Evolutionary conservation across 306 rosid species (phyloP), one percentile per base, ranked within the genome.

Genomic region (Hippophae tibetana): DNA sequence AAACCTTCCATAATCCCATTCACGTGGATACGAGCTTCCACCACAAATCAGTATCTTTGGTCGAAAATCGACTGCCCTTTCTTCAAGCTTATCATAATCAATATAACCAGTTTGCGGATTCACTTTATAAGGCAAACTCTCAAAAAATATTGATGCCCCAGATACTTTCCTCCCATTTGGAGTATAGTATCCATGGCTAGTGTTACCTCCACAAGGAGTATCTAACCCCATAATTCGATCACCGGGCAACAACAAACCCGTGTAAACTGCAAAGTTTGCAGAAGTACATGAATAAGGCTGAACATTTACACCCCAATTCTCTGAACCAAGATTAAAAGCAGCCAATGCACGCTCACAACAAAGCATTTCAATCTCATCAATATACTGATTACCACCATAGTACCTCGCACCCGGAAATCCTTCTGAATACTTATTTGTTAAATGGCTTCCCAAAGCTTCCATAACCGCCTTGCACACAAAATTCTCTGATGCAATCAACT

Each of bases 21-120:
- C 98, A 42, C 98, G 77, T 59, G 98, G 92, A 62, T 90, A 87
- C 0, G 98, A 87, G 51, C 98, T 87, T 18, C 98, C 98, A 9
- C 98, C 98, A 64, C 95, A 90, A 58, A 90, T 87, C 52, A 90
- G 87, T 78, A 90, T 85, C 81, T 83, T 90, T n/a, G 98, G 98
- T 45, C 98, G 95, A 74, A 85, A 87, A 79, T 90, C 96, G 42
- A 90, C 78, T 7, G 92, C 98, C 74, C 95, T 81, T 60, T 85
- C 98, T 81, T 90, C 98, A 49, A 90, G 86, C 83, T 85, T 87
- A 45, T 90, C 96, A 48, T 83, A 90, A 78, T 90, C 98, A 66
- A 87, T 75, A 70, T 79, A 78, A 9, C 95, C 89, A 1, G 92
- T 81, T 69, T 79, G 90, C 10, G 84, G 86, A 53, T 87, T 90